phyloP scores from a whole-genome alignment of 306 rosid genomes.

The Mucuna pruriens region DNA sequence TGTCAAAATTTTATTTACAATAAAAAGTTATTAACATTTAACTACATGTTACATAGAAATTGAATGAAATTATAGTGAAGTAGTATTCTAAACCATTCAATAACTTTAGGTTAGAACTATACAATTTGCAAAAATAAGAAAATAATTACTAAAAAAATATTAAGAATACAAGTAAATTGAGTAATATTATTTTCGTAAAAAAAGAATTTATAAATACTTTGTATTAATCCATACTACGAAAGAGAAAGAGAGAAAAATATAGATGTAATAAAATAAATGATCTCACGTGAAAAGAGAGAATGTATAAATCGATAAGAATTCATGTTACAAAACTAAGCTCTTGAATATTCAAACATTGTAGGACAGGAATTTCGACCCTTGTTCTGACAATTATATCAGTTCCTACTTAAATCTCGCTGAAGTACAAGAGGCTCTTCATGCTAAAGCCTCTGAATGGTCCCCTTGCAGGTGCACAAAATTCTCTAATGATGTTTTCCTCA shows the following conservation, averaged over 20 bases:
- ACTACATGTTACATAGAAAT: not conserved
- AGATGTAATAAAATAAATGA: too few relatives aligned
- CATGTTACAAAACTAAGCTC: constrained; percentile 11
- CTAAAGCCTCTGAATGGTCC: constrained; percentile 49
- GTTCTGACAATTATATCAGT: constrained; percentile 49
- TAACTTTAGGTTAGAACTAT: not conserved
- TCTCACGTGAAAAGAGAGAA: too few relatives aligned
- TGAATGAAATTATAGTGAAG: too few relatives aligned
- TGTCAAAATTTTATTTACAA: too few relatives aligned
- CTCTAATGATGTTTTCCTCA: not conserved
- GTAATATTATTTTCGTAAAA: not conserved
- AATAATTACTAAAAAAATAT: not conserved
- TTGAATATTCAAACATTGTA: constrained; percentile 17
- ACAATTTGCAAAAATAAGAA: not conserved
- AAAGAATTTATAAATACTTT: too few relatives aligned
- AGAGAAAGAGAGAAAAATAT: too few relatives aligned
- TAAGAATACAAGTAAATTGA: not conserved
- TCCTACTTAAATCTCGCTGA: constrained; percentile 55
- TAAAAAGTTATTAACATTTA: too few relatives aligned
- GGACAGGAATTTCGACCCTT: constrained; percentile 58
- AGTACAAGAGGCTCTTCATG: constrained; percentile 69
- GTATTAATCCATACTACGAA: too few relatives aligned
- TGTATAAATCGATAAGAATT: too few relatives aligned
- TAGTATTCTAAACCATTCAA: not conserved
- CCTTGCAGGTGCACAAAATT: constrained; percentile 54